Evolutionary conservation across 495 filamentous ascomycete genomes (phyloP).

Genomic region (Cercophora newfieldiana): DNA sequence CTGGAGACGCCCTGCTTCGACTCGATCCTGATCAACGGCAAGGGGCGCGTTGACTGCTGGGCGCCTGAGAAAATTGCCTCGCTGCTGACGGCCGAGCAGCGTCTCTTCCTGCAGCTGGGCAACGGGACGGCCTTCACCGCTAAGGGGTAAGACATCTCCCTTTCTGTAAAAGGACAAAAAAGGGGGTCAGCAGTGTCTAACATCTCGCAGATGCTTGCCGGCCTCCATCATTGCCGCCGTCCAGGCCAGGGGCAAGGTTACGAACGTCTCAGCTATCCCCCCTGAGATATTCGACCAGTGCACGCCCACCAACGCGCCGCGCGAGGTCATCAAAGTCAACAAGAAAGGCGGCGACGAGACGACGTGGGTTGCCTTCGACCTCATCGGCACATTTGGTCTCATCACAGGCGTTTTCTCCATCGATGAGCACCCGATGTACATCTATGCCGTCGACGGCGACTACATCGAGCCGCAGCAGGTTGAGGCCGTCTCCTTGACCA

Average conservation of each 20-base stretch:
- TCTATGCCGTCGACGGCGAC: conserved; percentile 47
- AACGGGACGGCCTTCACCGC: conserved; percentile 44
- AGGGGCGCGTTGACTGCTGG: conserved; percentile 51
- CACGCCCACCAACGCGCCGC: conserved; percentile 37
- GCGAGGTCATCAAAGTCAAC: conserved; percentile 39
- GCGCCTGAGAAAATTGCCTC: conserved; percentile 33
- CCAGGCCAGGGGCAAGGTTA: conserved; percentile 12
- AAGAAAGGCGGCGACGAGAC: conserved; percentile 15
- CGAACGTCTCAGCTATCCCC: conserved; percentile 40
- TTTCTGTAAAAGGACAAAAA: too few species aligned
- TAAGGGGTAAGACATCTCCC: conserved; percentile 35
- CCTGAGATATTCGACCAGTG: conserved; percentile 42
- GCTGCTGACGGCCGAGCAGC: conserved; percentile 36
- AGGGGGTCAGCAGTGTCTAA: too few species aligned
- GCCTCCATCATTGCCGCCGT: conserved; percentile 35
- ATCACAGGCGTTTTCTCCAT: conserved; percentile 44
- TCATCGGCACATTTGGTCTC: conserved; percentile 44
- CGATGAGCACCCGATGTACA: conserved; percentile 44
- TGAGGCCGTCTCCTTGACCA: conserved; percentile 37
- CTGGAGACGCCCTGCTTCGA: conserved; percentile 48
- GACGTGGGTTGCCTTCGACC: conserved; percentile 49
- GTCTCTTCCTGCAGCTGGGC: conserved; percentile 32
- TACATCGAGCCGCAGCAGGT: conserved; percentile 44
- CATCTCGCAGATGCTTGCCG: too few species aligned
- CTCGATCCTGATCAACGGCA: conserved; percentile 54